Evolutionary conservation across 2,329 filamentous ascomycete species (phyloP), one percentile per base, ranked within the genome.

Genomic region (Penicillium sp.): DNA sequence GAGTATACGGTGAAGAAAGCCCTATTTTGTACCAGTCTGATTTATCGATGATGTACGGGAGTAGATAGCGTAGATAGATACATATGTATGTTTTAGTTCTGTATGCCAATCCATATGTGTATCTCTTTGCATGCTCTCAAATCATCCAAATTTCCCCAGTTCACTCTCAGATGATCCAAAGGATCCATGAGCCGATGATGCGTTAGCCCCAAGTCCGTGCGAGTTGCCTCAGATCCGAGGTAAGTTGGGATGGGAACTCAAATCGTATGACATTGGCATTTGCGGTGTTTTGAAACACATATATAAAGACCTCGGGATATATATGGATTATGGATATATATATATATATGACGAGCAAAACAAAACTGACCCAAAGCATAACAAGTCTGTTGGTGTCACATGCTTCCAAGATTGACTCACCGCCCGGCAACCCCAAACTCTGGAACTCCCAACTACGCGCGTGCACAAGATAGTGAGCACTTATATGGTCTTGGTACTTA

Each of bases 351-450:
- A 31, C 4, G 29, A 43, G 12, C 2, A 50, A 27, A 37, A 27
- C 33, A 40, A 25, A 13, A 25, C 23, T 25, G 23, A 25, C n/a
- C n/a, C n/a, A n/a, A 23, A 23, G 9, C n/a, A 23, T 25, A 43
- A 23, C 19, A 45, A 13, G 6, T 21, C 21, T 12, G 47, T 45
- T n/a, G 40, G 42, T 47, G 55, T 54, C 57, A 59, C 57, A 56
- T 59, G 47, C 57, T 51, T 31, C 10, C 10, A 12, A 31, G 29
- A 10, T 31, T 51, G 51, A 13, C 56, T 58, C 55, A 57, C 55
- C 55, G 55, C 55, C 55, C 55, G 55, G 55, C n/a, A 33, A 48
- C 49, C 50, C 55, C 55, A 54, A 48, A 48, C 42, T 54, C 29
- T 54, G 4, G 17, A 31, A 37, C 23, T 57, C 31, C 29, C 42